Conservation (phyloP, 75 land plant genomes). For the Cupressus sempervirens region DNA sequence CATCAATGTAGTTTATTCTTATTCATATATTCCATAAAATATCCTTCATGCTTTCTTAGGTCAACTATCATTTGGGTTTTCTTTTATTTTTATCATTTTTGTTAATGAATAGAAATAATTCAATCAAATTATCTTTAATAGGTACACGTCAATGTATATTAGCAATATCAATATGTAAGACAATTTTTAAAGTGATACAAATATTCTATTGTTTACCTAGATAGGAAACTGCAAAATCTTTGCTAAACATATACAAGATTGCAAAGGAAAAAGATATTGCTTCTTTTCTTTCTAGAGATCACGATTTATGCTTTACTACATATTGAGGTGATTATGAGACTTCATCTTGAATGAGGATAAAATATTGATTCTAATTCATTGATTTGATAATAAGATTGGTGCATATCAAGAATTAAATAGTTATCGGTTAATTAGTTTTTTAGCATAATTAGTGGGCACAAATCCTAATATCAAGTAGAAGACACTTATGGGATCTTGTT, state of each 20-base stretch:
- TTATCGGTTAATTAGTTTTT: neutral
- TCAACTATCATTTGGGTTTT: neutral
- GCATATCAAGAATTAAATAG: neutral
- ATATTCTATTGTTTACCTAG: neutral
- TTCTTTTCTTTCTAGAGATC: conserved; percentile 75
- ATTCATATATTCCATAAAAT: neutral
- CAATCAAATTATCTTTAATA: neutral
- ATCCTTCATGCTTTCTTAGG: neutral
- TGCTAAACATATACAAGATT: conserved; percentile 61
- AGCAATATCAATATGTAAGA: neutral
- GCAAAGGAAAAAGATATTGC: conserved; percentile 79
- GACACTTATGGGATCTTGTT: conserved; percentile 2
- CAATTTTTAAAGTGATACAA: neutral
- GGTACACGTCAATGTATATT: neutral
- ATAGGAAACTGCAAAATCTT: conserved; percentile 63
- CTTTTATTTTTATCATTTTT: neutral
- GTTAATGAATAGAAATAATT: neutral
- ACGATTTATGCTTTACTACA: conserved; percentile 86
- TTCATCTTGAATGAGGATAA: neutral
- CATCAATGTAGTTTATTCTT: neutral
- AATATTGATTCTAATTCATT: neutral
- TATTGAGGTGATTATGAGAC: conserved; percentile 63
- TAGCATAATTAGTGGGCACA: neutral
- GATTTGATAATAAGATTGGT: neutral
- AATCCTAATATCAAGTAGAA: neutral